phyloP scores from a whole-genome alignment of 257 asterid genomes.

The Salvia hispanica region DNA sequence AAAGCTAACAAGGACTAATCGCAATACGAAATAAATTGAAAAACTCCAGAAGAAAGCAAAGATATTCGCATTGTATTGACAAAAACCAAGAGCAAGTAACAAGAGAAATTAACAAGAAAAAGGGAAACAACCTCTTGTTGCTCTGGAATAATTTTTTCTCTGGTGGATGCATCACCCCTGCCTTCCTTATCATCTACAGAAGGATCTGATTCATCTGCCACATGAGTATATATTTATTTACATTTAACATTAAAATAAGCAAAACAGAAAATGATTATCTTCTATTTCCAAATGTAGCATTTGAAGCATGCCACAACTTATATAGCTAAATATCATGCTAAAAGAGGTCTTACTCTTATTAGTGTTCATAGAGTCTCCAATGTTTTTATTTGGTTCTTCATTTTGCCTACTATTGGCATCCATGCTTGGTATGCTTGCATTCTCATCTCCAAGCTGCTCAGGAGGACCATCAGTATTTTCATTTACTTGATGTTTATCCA shows the following conservation, averaged over 20 bases:
- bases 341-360: conserved; percentile 38
- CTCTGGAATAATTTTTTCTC: conserved; percentile 34
- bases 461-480: conserved; percentile 31
- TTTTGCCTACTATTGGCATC: conserved; percentile 33
- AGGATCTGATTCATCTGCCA: conserved; percentile 44
- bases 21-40: too few relatives aligned
- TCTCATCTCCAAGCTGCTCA: conserved; percentile 37
- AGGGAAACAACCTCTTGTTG: conserved; percentile 55
- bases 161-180: conserved; percentile 36
- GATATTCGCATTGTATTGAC: too few relatives aligned
- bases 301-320: not conserved
- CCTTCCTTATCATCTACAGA: conserved; percentile 37
- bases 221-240: conserved; percentile 3
- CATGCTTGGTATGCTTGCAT: conserved; percentile 31
- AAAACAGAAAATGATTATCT: conserved; percentile 14
- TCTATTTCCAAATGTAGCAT: not conserved
- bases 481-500: conserved; percentile 31
- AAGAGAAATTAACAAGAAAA: conserved; percentile 26
- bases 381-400: conserved; percentile 36
- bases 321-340: conserved; percentile 19
- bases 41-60: too few relatives aligned
- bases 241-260: conserved; percentile 16
- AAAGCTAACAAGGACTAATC: too few relatives aligned
- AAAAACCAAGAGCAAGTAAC: too few relatives aligned
- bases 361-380: conserved; percentile 37